Evolutionary conservation across 805 yeast genomes (phyloP).

Genomic region (Nakazawaea holstii): DNA sequence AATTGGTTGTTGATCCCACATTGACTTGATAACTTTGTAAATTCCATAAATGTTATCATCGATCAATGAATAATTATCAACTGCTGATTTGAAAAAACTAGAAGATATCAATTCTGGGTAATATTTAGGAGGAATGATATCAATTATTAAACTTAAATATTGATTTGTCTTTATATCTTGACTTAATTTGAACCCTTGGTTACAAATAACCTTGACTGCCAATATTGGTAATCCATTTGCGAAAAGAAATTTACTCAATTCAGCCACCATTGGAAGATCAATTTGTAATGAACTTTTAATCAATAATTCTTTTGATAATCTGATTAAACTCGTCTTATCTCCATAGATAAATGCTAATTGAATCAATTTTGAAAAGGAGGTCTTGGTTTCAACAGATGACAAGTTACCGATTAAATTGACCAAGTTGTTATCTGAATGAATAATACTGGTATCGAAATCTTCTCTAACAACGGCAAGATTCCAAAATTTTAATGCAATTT

Average conservation of each 20-base stretch:
- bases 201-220: conserved; percentile 19
- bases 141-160: conserved; percentile 25
- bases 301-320: conserved; percentile 23
- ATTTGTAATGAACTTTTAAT: conserved; percentile 22
- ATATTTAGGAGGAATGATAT: conserved; percentile 19
- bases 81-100: conserved; percentile 21
- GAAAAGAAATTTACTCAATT: conserved; percentile 17
- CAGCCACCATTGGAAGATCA: conserved; percentile 18
- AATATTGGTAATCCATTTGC: conserved; percentile 15
- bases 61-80: conserved; percentile 28
- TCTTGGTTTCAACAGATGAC: conserved; percentile 8
- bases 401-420: conserved; percentile 6
- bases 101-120: conserved; percentile 15
- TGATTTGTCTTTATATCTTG: conserved; percentile 19
- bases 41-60: conserved; percentile 30
- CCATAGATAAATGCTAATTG: conserved; percentile 16
- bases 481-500: conserved; percentile 24
- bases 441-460: conserved; percentile 22
- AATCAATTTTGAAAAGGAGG: conserved; percentile 18
- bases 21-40: conserved; percentile 20
- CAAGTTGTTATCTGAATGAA: conserved; percentile 3
- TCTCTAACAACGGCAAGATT: conserved; percentile 23
- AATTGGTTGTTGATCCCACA: not conserved
- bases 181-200: conserved; percentile 26
- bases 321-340: conserved; percentile 20